A percentile compares a stretch with the other conserved stretches of the same genome.
These are phyloP conservation scores for Aspergillus conjunctus DNA, from an alignment of 495 filamentous ascomycete genomes.

Conservation along the genomic window DNA sequence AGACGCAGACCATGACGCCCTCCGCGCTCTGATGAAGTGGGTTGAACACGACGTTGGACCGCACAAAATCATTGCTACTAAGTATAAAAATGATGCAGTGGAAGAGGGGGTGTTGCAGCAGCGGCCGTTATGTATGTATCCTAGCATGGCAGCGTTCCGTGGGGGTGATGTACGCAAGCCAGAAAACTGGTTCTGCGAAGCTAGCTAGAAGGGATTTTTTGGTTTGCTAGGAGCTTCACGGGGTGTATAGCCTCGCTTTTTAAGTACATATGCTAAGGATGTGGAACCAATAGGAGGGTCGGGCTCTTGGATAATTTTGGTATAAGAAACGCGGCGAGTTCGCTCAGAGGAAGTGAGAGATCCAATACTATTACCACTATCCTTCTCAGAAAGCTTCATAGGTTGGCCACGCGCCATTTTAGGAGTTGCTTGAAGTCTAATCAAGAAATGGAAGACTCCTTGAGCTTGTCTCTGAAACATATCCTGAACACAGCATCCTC, in stretches of 20 bases:
- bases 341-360: not conserved
- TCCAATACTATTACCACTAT: not conserved
- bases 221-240: not conserved
- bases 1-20: slow-evolving; percentile 45
- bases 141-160: slow-evolving; percentile 23
- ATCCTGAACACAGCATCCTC: no score
- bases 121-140: slow-evolving; percentile 49
- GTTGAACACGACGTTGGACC: slow-evolving; percentile 48
- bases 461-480: no score
- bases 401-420: not conserved
- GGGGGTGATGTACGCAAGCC: slow-evolving; percentile 8
- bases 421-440: not conserved
- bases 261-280: not conserved
- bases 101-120: slow-evolving; percentile 43
- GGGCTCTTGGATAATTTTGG: not conserved
- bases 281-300: not conserved
- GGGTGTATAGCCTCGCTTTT: not conserved
- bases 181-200: not conserved
- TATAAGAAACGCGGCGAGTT: not conserved
- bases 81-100: slow-evolving; percentile 38
- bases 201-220: no score
- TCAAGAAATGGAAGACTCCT: no score
- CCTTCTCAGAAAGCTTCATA: not conserved
- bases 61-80: slow-evolving; percentile 46
- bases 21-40: slow-evolving; percentile 56